Percentiles rank a stretch among this genome's conserved stretches.
These are phyloP conservation scores for Sindora glabra DNA, from an alignment of 306 rosid genomes.

Conservation along the genomic window DNA sequence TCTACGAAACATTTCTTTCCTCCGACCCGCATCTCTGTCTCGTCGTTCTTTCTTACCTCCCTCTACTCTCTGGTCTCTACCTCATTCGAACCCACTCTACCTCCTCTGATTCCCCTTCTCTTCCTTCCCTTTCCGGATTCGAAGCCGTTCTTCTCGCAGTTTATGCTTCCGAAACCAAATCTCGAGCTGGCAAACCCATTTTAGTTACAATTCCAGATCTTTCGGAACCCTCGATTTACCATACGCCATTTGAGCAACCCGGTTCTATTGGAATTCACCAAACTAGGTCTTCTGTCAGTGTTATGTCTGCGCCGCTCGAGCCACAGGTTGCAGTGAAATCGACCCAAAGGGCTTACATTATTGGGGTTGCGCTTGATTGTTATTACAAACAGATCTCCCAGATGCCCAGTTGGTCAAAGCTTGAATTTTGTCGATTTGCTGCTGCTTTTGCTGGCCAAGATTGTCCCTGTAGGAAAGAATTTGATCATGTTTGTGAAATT, in stretches of 20 bases:
- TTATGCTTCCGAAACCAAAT: slow-evolving; percentile 72
- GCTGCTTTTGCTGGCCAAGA: slow-evolving; percentile 84
- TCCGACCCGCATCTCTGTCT: slow-evolving; percentile 85
- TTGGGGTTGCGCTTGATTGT: slow-evolving; percentile 72
- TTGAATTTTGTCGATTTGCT: slow-evolving; percentile 57
- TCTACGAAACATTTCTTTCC: slow-evolving; percentile 86
- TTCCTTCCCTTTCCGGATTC: slow-evolving; percentile 72
- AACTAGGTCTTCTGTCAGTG: slow-evolving; percentile 38
- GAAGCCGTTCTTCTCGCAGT: slow-evolving; percentile 88
- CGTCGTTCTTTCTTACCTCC: slow-evolving; percentile 79
- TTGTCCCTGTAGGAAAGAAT: slow-evolving; percentile 53
- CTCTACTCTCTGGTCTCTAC: slow-evolving; percentile 73
- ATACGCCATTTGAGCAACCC: slow-evolving; percentile 40
- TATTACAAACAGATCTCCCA: slow-evolving; percentile 90
- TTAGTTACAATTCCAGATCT: slow-evolving; percentile 78
- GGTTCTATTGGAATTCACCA: not conserved
- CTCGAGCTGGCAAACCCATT: slow-evolving; percentile 73
- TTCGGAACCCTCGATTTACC: slow-evolving; percentile 83
- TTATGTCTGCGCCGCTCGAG: slow-evolving; percentile 67
- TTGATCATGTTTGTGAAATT: slow-evolving; percentile 23
- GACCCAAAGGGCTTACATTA: slow-evolving; percentile 73
- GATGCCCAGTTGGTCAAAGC: slow-evolving; percentile 94
- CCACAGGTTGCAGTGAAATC: slow-evolving; percentile 84
- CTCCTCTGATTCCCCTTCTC: slow-evolving; percentile 49
- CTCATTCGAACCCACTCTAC: slow-evolving; percentile 63